These are phyloP conservation scores for Citrus unshiu DNA, from an alignment of 345 rosid species.

Conservation along the genomic window DNA sequence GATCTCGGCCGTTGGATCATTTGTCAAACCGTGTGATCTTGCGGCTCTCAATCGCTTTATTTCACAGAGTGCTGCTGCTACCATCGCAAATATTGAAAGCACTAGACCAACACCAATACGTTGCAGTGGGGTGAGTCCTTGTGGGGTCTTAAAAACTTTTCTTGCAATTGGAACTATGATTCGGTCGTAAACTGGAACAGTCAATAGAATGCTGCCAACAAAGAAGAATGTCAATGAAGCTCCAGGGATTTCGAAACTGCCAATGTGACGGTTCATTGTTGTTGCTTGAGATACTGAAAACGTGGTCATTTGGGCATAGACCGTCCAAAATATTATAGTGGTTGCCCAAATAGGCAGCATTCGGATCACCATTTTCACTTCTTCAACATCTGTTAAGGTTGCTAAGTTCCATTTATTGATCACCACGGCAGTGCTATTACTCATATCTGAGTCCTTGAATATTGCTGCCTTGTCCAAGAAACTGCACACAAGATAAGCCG, in stretches of 20 bases:
- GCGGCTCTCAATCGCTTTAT: conserved; percentile 57
- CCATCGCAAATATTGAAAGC: conserved; percentile 59
- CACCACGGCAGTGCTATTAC: conserved; percentile 5
- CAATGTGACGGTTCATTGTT: conserved; percentile 88
- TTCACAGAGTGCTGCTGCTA: conserved; percentile 67
- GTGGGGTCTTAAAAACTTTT: conserved; percentile 53
- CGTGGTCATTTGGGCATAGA: conserved; percentile 91
- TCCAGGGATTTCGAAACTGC: conserved; percentile 68
- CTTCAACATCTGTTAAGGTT: conserved; percentile 89
- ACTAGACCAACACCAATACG: conserved; percentile 74
- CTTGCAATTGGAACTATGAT: conserved; percentile 51
- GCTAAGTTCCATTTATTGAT: conserved; percentile 70
- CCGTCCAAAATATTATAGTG: conserved; percentile 87
- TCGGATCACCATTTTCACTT: conserved; percentile 77
- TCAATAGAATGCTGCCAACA: conserved; percentile 76
- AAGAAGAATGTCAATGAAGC: conserved; percentile 79
- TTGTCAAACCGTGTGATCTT: conserved; percentile 27
- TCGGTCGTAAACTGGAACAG: conserved; percentile 79
- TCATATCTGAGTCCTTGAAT: conserved; percentile 35
- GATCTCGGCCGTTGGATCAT: conserved; percentile 38
- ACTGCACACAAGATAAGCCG: conserved; percentile 34
- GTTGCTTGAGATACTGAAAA: conserved; percentile 91
- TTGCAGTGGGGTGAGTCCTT: conserved; percentile 78
- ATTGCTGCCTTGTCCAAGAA: conserved; percentile 83
- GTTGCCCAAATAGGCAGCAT: conserved; percentile 98